Conservation (phyloP, 495 filamentous ascomycete genomes). For the Choiromyces venosus region DNA sequence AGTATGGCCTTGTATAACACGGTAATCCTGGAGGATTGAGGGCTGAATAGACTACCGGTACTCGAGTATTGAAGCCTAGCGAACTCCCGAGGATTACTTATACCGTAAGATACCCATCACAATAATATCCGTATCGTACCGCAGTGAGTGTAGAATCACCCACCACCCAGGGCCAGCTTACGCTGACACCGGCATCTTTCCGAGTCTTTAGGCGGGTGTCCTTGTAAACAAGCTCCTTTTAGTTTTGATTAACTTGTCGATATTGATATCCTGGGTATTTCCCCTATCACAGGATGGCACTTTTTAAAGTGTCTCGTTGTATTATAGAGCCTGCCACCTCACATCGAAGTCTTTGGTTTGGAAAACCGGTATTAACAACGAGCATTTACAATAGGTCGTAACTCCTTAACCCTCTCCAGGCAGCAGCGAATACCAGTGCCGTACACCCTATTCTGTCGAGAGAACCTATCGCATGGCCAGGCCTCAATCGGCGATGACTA, state of each 20-base stretch:
- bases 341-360: background rate
- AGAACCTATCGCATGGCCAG: background rate
- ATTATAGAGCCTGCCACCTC: background rate
- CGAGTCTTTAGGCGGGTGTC: too few species aligned
- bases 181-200: too few species aligned
- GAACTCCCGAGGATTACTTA: background rate
- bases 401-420: background rate
- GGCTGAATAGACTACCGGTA: too few species aligned
- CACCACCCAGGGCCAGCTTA: too few species aligned
- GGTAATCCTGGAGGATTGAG: too few species aligned
- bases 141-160: too few species aligned
- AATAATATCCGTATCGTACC: background rate
- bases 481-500: background rate
- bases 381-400: background rate
- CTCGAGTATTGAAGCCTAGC: too few species aligned
- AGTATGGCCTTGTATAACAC: too few species aligned
- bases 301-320: background rate
- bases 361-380: too few species aligned
- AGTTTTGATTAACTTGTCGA: background rate
- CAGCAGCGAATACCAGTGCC: background rate
- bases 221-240: background rate
- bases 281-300: background rate
- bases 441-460: background rate
- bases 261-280: background rate
- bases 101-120: background rate